Conservation (phyloP, 106 monocot genomes). For the Dendrobium catenatum region DNA sequence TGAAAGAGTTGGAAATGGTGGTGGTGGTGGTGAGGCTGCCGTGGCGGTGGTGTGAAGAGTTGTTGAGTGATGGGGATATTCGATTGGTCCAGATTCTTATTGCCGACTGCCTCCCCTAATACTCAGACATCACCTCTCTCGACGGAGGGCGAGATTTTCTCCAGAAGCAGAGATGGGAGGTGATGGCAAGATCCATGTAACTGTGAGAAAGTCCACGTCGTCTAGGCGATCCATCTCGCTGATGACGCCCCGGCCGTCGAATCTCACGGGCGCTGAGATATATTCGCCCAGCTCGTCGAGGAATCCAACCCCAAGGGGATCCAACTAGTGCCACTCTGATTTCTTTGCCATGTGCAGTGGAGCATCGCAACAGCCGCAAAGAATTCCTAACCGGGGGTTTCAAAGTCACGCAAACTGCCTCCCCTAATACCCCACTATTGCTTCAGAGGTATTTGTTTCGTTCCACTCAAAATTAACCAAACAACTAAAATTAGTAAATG, state of each 20-base stretch:
- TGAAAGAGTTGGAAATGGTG: conserved; percentile 39
- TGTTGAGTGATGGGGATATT: conserved; percentile 41
- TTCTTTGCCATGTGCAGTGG: conserved; percentile 47
- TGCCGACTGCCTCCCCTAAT: conserved; percentile 59
- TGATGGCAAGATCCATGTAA: conserved; percentile 64
- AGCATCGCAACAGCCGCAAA: conserved; percentile 14
- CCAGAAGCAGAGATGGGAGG: conserved; percentile 51
- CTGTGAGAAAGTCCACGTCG: conserved; percentile 42
- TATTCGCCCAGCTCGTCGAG: conserved; percentile 54
- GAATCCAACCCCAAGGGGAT: conserved; percentile 51
- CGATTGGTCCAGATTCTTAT: conserved; percentile 27
- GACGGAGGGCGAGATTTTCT: conserved; percentile 36
- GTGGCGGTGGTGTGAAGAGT: conserved; percentile 40
- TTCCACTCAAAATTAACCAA: no score
- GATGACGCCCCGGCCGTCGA: conserved; percentile 52
- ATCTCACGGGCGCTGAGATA: conserved; percentile 66
- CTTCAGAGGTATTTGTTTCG: no score
- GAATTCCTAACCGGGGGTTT: no score
- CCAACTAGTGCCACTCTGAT: conserved; percentile 56
- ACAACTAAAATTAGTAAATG: no score
- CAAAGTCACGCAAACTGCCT: no score
- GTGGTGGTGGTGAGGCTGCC: conserved; percentile 15
- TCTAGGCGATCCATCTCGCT: conserved; percentile 39
- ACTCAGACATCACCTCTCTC: conserved; percentile 50
- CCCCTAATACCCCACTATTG: no score